Percentiles rank a stretch among this genome's conserved stretches.
Conservation (phyloP, 2,329 filamentous ascomycete genomes). For the Emmonsiellopsis sp. region DNA sequence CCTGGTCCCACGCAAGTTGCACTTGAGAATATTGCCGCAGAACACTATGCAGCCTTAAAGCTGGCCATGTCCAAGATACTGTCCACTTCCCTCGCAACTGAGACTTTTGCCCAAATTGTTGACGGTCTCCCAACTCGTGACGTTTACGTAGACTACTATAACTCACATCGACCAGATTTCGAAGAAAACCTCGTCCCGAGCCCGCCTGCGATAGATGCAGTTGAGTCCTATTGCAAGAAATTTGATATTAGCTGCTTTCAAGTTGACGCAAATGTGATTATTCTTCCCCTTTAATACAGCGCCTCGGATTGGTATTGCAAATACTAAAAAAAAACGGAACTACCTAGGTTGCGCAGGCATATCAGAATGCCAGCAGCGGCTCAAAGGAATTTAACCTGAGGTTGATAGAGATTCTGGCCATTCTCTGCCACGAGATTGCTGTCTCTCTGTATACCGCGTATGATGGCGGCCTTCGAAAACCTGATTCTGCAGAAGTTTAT, state of each 20-base stretch:
- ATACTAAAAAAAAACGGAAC: neutral
- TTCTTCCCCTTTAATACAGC: neutral
- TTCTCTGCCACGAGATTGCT: slow-evolving; percentile 14
- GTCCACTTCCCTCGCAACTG: slow-evolving; percentile 3
- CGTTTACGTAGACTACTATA: slow-evolving; percentile 5
- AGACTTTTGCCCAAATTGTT: slow-evolving; percentile 6
- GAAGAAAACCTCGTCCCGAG: neutral
- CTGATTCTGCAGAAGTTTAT: neutral
- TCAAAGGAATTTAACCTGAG: slow-evolving; percentile 10
- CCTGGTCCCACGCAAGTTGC: too few relatives aligned
- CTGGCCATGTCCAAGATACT: slow-evolving; percentile 4
- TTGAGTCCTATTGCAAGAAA: slow-evolving; percentile 1
- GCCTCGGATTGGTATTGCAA: neutral
- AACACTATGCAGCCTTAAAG: slow-evolving; percentile 1
- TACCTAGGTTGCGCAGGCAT: slow-evolving; percentile 3
- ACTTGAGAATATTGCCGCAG: neutral
- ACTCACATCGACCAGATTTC: neutral
- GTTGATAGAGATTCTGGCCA: slow-evolving; percentile 13
- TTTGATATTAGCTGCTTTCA: neutral
- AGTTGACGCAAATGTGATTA: neutral
- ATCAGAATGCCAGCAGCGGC: slow-evolving; percentile 8
- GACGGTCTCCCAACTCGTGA: slow-evolving; percentile 9
- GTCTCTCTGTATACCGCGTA: slow-evolving; percentile 10
- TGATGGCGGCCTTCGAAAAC: slow-evolving; percentile 5
- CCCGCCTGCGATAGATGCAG: neutral